Base-by-base conservation (phyloP, 345 rosid genomes). In the Eucalyptus grandis region DNA sequence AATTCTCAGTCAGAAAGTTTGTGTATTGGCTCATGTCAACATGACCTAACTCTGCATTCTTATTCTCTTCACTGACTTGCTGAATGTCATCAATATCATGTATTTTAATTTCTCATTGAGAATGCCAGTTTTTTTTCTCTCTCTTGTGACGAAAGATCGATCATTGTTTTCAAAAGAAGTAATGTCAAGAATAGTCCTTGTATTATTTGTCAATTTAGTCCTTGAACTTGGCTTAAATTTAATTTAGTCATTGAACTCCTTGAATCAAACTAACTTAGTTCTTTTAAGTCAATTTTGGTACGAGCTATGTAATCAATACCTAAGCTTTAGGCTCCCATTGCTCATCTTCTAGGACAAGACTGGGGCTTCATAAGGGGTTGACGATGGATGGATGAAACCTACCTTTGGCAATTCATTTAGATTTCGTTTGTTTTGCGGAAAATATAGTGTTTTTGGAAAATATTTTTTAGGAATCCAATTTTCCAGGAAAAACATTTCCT, bases 61-160 rank as follows among this genome's bases (percentile, higher is more conserved):
- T 14, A n/a, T 15, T 65, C 37, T 65, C 77, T 30, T 27, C 8
- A 27, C 4, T 11, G 0, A 12, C 15, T 0, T 26, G 7, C 1
- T 30, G 1, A 58, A 58, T 58, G 65, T 11, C 2, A 1, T 58
- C 3, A 7, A 58, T 27, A 58, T 27, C n/a, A 58, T 26, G 15
- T 60, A 9, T 9, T 54, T 54, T 21, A 13, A 27, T 60, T 60
- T 27, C n/a, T 60, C 16, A 5, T 27, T 4, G 16, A 60, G 31
- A 27, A 12, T 27, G 24, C 15, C 13, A 2, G 8, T 60, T 60
- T 16, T 58, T 60, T 60, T 27, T 12, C 31, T 27, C n/a, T 13
- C 67, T 12, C 30, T 60, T 30, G 15, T 60, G 67, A 60, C 2
- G 8, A 60, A 27, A 60, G n/a, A 27, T 60, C 15, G 4, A 60